Evolutionary conservation across 257 asterid species (phyloP).

Genomic region (Solanum chilense): DNA sequence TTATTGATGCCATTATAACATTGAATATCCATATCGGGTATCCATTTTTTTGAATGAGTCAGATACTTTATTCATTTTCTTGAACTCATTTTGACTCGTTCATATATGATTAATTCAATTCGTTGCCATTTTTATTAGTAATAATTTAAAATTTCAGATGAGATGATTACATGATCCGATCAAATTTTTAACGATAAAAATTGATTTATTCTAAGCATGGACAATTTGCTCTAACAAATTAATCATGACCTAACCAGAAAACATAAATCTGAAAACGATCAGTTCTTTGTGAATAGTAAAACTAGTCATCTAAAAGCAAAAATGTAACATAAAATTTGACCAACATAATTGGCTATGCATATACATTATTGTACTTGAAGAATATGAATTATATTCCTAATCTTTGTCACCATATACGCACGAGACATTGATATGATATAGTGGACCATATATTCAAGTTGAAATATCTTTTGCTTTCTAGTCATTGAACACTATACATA

Average conservation of each 20-base stretch:
- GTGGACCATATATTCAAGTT: constrained; percentile 9
- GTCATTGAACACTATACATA: constrained; percentile 40
- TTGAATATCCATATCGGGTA: not conserved
- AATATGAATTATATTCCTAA: not conserved
- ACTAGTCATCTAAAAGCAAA: not conserved
- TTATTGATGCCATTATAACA: no score
- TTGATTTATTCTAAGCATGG: not conserved
- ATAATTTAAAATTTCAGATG: not conserved
- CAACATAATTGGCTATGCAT: not conserved
- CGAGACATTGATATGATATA: not conserved
- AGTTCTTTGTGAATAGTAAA: not conserved
- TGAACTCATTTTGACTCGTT: not conserved
- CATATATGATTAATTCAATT: no score
- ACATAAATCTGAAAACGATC: not conserved
- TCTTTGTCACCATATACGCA: not conserved
- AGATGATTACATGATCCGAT: no score
- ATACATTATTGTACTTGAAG: constrained; percentile 1
- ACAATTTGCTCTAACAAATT: not conserved
- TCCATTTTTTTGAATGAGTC: rapidly evolving
- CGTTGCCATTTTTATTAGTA: not conserved
- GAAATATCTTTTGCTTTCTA: constrained; percentile 34
- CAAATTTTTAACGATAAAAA: not conserved
- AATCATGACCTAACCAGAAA: not conserved
- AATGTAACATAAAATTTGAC: not conserved
- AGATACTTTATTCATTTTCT: not conserved